A percentile compares a stretch with the other conserved stretches of the same genome.
Conservation (phyloP, 1,139 yeast genomes). For the Yamadazyma epiphylla region DNA sequence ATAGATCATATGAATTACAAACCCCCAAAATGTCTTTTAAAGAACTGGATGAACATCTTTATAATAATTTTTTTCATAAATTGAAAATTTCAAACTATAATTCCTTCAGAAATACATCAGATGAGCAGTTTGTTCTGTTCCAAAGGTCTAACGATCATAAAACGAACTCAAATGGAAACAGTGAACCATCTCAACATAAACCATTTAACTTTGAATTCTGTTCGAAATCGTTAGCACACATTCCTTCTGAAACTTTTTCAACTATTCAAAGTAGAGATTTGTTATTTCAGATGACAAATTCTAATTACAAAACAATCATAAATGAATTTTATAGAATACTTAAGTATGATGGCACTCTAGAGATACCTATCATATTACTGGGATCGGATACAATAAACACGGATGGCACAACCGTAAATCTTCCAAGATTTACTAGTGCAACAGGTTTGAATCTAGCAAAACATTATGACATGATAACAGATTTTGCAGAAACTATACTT, state of each 20-base stretch:
- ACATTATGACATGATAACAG: conserved; percentile 23
- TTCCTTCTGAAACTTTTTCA: conserved; percentile 30
- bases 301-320: conserved; percentile 24
- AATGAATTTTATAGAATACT: conserved; percentile 35
- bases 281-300: conserved; percentile 25
- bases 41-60: conserved; percentile 23
- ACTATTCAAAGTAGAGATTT: conserved; percentile 37
- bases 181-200: conserved; percentile 17
- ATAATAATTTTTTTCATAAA: conserved; percentile 21
- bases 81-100: conserved; percentile 25
- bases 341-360: conserved; percentile 33
- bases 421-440: conserved; percentile 14
- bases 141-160: conserved; percentile 20
- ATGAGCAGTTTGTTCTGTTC: conserved; percentile 27
- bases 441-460: conserved; percentile 16
- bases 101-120: conserved; percentile 19
- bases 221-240: conserved; percentile 23
- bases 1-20: conserved; percentile 12
- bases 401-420: conserved; percentile 13
- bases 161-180: conserved; percentile 4
- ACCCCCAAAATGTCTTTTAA: conserved; percentile 18
- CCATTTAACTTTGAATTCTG: conserved; percentile 39
- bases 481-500: conserved; percentile 21
- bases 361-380: conserved; percentile 26
- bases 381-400: conserved; percentile 17